Evolutionary conservation across 768 basidiomycete genomes (phyloP), one percentile per base, ranked within the genome.

Genomic region (Calocybe indica): DNA sequence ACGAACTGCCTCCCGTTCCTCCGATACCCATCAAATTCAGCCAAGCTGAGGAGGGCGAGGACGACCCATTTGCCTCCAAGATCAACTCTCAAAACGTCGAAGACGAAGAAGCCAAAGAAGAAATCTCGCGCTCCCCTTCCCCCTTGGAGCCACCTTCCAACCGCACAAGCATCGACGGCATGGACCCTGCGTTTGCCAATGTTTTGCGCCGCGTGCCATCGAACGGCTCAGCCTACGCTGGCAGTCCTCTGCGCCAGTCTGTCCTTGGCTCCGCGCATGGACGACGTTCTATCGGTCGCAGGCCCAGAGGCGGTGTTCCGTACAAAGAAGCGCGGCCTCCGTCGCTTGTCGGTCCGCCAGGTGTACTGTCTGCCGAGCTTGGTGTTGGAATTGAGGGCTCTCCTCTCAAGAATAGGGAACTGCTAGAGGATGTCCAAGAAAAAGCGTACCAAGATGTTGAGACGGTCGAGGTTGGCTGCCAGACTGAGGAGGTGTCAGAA

Each of bases 131-230:
- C 28, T 75, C 74, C 2, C 72, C 74, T 1, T 67, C 72, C 7
- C 68, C 66, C 7, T 62, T 64, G 34, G 59, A 68, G 35, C 56
- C 63, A 9, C 64, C 60, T 7, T 83, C 82, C 3, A 85, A 86
- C 55, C 73, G 83, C 33, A 78, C 78, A 5, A 88, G 83, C 55
- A 76, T 89, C 4, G 88, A 92, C 47, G 89, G 88, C 38, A 88
- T 93, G 85, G 91, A 92, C 52, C 91, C 92, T 7, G 75, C 69
- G 1, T 93, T 89, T 58, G 88, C 89, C 45, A 88, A 87, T 50
- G 74, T 90, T 10, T 78, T 92, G 39, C 79, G 79, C 47, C 82
- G 83, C 14, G 64, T 72, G 2, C 70, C 74, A 0, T 78, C 76
- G 7, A 72, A 67, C 41, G 68, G 66, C 9, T 74, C 75, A 6